phyloP scores from a whole-genome alignment of 1,284 basidiomycete species.

The Erythrobasidium hasegawianum region DNA sequence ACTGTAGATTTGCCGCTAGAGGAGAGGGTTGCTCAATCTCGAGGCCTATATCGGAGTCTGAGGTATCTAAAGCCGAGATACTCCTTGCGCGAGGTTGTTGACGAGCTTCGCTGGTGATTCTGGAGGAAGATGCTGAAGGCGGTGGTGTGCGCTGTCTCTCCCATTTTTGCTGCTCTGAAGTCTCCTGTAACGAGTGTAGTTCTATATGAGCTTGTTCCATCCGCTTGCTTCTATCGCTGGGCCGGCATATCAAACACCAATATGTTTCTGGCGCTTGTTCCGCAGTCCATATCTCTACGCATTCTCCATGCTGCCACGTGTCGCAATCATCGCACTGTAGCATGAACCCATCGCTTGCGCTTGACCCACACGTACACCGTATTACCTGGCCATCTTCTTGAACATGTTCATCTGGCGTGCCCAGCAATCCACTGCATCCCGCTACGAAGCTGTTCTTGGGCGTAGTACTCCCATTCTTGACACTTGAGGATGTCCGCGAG shows the following conservation, averaged over 20 bases:
- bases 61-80: background rate
- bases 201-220: background rate
- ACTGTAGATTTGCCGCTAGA: background rate
- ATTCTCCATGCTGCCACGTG: slow-evolving; percentile 94
- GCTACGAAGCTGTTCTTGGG: background rate
- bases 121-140: slow-evolving; percentile 1
- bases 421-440: background rate
- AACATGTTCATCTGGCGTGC: slow-evolving; percentile 23
- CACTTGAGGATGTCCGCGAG: no score
- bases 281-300: slow-evolving; percentile 86
- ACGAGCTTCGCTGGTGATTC: background rate
- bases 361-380: slow-evolving; percentile 12
- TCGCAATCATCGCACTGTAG: slow-evolving; percentile 93
- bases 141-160: slow-evolving; percentile 2
- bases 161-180: background rate
- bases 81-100: no score
- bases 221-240: slow-evolving; percentile 2
- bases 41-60: slow-evolving; percentile 20
- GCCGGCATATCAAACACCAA: slow-evolving; percentile 16
- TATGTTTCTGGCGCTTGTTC: slow-evolving; percentile 70
- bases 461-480: no score
- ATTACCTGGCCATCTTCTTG: slow-evolving; percentile 10
- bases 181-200: background rate
- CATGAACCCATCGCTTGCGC: slow-evolving; percentile 60
- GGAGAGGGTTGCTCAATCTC: slow-evolving; percentile 20